Evolutionary conservation across 495 filamentous ascomycete species (phyloP).

Genomic region (Neurospora sp.): DNA sequence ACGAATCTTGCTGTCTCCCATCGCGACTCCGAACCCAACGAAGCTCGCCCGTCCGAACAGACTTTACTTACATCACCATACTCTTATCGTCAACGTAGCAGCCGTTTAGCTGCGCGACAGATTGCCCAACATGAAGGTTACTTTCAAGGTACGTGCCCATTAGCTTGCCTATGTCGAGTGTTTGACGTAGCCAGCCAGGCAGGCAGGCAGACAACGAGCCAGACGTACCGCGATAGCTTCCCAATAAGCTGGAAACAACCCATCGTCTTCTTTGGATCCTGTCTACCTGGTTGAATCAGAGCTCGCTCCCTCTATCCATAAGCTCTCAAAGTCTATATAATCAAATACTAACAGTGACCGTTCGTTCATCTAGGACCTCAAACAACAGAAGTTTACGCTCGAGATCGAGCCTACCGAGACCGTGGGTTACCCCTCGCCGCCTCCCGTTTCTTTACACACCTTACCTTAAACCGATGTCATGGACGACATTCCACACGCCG

Average conservation of each 20-base stretch:
- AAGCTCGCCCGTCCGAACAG: not conserved
- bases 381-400: slow-evolving; percentile 94
- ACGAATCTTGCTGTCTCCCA: not conserved
- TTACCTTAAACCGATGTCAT: not conserved
- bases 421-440: slow-evolving; percentile 47
- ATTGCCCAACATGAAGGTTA: slow-evolving; percentile 40
- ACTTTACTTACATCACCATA: not conserved
- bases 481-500: not conserved
- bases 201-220: not conserved
- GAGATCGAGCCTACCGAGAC: slow-evolving; percentile 88
- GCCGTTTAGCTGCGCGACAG: slow-evolving; percentile 20
- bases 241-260: not conserved
- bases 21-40: not conserved
- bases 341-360: not conserved
- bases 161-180: not conserved
- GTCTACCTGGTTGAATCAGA: not conserved
- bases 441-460: not conserved
- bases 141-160: slow-evolving; percentile 35
- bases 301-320: not conserved
- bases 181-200: not conserved
- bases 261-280: not conserved
- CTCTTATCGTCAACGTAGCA: slow-evolving; percentile 6
- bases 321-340: not conserved
- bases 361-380: slow-evolving; percentile 60
- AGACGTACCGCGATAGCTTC: not conserved